These are phyloP conservation scores for Arthrobotrys pseudoclavata DNA, from an alignment of 2,329 filamentous ascomycete species.

Conservation along the genomic window DNA sequence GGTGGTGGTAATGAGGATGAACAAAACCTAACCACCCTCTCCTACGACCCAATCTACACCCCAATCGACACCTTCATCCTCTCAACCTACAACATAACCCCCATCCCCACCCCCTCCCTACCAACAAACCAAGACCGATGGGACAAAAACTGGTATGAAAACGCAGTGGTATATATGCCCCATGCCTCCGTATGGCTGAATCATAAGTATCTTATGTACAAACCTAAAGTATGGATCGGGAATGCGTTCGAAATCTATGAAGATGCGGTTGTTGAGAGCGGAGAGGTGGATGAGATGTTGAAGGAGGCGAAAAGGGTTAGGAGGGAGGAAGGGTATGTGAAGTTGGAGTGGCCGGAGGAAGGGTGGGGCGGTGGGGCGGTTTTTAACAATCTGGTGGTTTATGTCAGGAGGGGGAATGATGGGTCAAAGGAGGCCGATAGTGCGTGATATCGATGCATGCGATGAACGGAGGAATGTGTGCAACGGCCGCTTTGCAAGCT, in stretches of 20 bases:
- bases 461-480: neutral
- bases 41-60: slow-evolving; percentile 54
- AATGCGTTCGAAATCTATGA: slow-evolving; percentile 52
- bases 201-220: slow-evolving; percentile 44
- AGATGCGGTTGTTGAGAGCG: neutral
- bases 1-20: neutral
- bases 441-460: neutral
- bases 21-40: slow-evolving; percentile 15
- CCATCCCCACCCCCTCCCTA: neutral
- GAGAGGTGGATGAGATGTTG: slow-evolving; percentile 16
- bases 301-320: slow-evolving; percentile 30
- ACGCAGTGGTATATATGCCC: slow-evolving; percentile 52
- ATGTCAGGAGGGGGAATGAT: slow-evolving; percentile 25
- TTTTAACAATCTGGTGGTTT: slow-evolving; percentile 56
- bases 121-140: slow-evolving; percentile 5
- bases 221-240: slow-evolving; percentile 52
- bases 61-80: slow-evolving; percentile 26
- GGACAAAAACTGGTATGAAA: slow-evolving; percentile 33
- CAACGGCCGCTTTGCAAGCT: neutral
- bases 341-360: slow-evolving; percentile 48
- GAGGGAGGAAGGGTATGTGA: slow-evolving; percentile 30
- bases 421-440: neutral
- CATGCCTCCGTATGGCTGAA: slow-evolving; percentile 57
- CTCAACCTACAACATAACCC: slow-evolving; percentile 3
- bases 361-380: slow-evolving; percentile 46